These are phyloP conservation scores for Macrophomina tecta DNA, from an alignment of 2,329 filamentous ascomycete species.

Conservation along the genomic window DNA sequence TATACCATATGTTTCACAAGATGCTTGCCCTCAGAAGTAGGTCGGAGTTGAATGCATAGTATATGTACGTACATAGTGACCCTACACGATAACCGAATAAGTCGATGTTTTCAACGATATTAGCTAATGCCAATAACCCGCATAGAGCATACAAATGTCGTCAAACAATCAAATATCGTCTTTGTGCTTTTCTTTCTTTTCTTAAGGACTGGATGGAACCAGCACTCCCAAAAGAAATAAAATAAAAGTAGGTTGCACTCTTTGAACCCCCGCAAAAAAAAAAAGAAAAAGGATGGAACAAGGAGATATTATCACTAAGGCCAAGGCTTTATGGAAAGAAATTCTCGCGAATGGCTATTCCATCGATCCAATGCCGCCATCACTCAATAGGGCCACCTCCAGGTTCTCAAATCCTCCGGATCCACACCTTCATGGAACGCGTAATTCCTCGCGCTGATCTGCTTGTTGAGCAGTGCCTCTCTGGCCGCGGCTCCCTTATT, in stretches of 20 bases:
- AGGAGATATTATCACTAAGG: not conserved
- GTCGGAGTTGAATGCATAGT: too few relatives aligned
- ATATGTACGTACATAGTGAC: too few relatives aligned
- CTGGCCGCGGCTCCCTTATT: constrained; percentile 68
- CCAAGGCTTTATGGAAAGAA: too few relatives aligned
- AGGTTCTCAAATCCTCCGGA: constrained; percentile 68
- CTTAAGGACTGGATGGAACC: not conserved
- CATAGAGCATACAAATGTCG: not conserved
- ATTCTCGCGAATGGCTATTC: too few relatives aligned
- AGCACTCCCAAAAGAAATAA: not conserved
- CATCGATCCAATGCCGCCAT: not conserved
- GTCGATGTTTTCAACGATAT: too few relatives aligned
- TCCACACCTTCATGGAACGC: constrained; percentile 74
- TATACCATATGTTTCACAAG: too few relatives aligned
- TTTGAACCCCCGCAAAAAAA: not conserved
- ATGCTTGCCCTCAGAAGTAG: too few relatives aligned
- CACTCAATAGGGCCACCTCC: constrained; percentile 64
- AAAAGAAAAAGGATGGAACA: not conserved
- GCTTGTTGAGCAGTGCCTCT: constrained; percentile 68
- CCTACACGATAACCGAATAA: too few relatives aligned
- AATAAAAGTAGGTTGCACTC: too few relatives aligned
- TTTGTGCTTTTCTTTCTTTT: constrained; percentile 6
- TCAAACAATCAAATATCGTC: not conserved
- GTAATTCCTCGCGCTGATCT: constrained; percentile 67
- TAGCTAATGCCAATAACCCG: too few relatives aligned